These are phyloP conservation scores for Dictyostelium capitatum DNA, from an alignment of 78 protist genomes.

Conservation along the genomic window DNA sequence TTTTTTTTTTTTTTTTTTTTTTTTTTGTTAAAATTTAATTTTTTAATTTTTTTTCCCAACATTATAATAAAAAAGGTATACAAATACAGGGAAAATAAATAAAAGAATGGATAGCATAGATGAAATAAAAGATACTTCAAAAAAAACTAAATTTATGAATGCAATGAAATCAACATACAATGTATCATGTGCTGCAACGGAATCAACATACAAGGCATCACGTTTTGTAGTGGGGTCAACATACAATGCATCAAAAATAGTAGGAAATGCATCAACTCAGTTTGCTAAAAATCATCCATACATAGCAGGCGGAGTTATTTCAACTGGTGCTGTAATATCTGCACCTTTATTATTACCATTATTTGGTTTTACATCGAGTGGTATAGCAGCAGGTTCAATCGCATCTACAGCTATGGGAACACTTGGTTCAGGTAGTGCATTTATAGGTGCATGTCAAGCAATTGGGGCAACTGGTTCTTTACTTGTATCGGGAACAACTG, in stretches of 20 bases:
- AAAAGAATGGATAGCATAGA: too few species aligned
- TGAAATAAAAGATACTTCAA: too few species aligned
- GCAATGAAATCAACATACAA: too few species aligned
- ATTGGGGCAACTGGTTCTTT: neutral
- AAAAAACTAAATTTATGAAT: too few species aligned
- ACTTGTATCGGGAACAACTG: neutral
- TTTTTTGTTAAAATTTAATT: too few species aligned
- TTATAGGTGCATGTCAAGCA: neutral
- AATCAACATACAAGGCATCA: neutral
- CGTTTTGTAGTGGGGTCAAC: too few species aligned
- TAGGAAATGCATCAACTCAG: too few species aligned
- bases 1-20: too few species aligned
- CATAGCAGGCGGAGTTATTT: neutral
- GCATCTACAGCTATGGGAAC: neutral
- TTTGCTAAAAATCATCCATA: neutral
- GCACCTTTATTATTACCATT: neutral
- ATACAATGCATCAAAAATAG: neutral
- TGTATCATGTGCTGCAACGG: too few species aligned
- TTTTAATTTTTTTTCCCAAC: too few species aligned
- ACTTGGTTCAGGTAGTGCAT: neutral
- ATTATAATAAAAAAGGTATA: too few species aligned
- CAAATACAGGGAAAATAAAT: too few species aligned
- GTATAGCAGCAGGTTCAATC: conserved; percentile 1
- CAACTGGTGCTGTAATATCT: neutral
- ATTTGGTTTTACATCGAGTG: neutral